phyloP scores from a whole-genome alignment of 1,284 basidiomycete genomes.

The Lignosus rhinocerotis region DNA sequence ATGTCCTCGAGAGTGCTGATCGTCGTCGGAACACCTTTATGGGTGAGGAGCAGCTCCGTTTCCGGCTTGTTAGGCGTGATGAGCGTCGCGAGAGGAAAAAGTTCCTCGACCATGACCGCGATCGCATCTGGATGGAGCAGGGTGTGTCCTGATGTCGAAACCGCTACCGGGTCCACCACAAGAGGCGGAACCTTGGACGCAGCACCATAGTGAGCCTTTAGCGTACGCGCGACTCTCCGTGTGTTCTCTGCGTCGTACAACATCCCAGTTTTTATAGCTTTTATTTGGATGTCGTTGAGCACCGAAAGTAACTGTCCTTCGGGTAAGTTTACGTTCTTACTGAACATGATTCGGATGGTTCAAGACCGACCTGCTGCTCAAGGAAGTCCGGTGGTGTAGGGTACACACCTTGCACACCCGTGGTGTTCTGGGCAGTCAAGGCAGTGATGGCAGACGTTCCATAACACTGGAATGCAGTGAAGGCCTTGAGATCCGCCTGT shows the following conservation, averaged over 20 bases:
- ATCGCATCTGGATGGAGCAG: conserved; percentile 75
- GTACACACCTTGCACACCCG: conserved; percentile 77
- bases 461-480: conserved; percentile 79
- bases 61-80: conserved; percentile 91
- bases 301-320: conserved; percentile 65
- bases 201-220: conserved; percentile 41
- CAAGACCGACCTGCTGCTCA: conserved; percentile 59
- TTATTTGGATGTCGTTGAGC: conserved; percentile 73
- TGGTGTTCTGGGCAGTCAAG: conserved; percentile 90
- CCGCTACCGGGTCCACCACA: conserved; percentile 89
- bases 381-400: conserved; percentile 70
- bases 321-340: background rate
- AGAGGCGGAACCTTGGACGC: conserved; percentile 46
- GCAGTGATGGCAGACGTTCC: conserved; percentile 89
- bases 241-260: conserved; percentile 57
- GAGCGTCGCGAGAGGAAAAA: conserved; percentile 75
- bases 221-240: conserved; percentile 43
- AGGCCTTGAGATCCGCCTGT: conserved; percentile 86
- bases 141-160: conserved; percentile 88
- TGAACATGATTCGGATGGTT: background rate
- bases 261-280: conserved; percentile 93
- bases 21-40: conserved; percentile 27
- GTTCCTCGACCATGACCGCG: conserved; percentile 53
- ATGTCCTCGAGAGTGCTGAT: conserved; percentile 64
- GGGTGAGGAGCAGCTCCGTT: conserved; percentile 67